Percentiles rank a stretch among this genome's conserved stretches.
phyloP scores from a whole-genome alignment of 169 alveolate species.

The Eimeria brunetti region DNA sequence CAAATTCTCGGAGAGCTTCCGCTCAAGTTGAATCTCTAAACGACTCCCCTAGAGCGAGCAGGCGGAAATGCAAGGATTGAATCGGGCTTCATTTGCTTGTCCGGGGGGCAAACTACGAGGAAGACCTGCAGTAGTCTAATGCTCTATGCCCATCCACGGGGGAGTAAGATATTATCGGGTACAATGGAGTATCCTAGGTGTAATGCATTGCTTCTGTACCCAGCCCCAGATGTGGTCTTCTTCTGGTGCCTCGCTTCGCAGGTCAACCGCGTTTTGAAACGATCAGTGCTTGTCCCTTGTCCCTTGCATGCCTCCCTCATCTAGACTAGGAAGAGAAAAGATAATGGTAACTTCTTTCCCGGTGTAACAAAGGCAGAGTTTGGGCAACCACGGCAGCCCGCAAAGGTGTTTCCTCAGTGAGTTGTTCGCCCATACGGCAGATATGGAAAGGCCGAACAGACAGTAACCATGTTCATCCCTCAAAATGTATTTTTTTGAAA shows the following conservation, averaged over 20 bases:
- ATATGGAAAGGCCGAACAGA: background rate
- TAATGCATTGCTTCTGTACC: background rate
- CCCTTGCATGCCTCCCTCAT: background rate
- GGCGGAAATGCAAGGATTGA: conserved; percentile 1
- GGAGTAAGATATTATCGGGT: background rate
- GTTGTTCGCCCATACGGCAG: background rate
- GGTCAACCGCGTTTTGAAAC: background rate
- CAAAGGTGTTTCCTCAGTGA: background rate
- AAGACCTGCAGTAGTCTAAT: background rate
- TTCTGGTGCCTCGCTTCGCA: background rate
- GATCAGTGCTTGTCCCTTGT: background rate
- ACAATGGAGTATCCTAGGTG: background rate
- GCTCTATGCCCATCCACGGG: too few relatives aligned
- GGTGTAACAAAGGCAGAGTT: background rate
- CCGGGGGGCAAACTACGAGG: background rate
- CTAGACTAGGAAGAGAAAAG: background rate
- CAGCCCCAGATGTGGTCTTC: background rate
- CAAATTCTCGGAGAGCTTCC: background rate
- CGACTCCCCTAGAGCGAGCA: conserved; percentile 21
- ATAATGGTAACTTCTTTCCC: background rate
- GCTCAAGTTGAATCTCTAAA: background rate
- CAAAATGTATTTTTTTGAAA: background rate
- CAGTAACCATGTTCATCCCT: background rate
- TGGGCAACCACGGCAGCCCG: background rate
- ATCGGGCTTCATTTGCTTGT: conserved; percentile 24